phyloP scores from a whole-genome alignment of 208 protist genomes.

The Porcisia deanei region DNA sequence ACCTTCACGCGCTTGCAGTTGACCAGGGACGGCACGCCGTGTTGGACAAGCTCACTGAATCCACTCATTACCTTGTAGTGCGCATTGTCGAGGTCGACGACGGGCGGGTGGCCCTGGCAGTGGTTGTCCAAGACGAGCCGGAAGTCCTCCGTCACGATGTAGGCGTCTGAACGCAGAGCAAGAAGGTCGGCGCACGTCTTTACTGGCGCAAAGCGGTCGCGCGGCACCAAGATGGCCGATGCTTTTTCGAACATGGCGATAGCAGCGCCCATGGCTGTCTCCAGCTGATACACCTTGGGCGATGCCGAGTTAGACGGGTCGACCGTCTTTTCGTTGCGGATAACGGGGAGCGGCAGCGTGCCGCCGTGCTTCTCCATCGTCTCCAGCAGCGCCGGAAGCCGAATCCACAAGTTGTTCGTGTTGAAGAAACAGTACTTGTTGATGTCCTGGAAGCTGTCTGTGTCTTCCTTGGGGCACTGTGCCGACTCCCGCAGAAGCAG shows the following conservation, averaged over 20 bases:
- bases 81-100: constrained; percentile 65
- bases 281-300: constrained; percentile 82
- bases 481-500: constrained; percentile 91
- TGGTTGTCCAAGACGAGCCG: constrained; percentile 56
- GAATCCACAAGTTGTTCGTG: constrained; percentile 99
- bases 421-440: constrained; percentile 99
- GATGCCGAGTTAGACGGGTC: constrained; percentile 68
- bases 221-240: constrained; percentile 93
- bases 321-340: constrained; percentile 87
- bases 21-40: constrained; percentile 71
- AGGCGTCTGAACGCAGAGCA: constrained; percentile 95
- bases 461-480: constrained; percentile 89
- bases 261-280: constrained; percentile 95
- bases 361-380: constrained; percentile 63
- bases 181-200: constrained; percentile 98
- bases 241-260: constrained; percentile 93
- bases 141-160: constrained; percentile 72
- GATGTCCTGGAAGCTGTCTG: constrained; percentile 96
- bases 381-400: constrained; percentile 85
- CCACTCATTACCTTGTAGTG: constrained; percentile 80
- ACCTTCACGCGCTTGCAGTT: constrained; percentile 62
- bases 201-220: constrained; percentile 97
- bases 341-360: constrained; percentile 76
- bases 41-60: constrained; percentile 56
- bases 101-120: constrained; percentile 56